Conservation (phyloP, 139 green algal species). For the Gonium pectorale region DNA sequence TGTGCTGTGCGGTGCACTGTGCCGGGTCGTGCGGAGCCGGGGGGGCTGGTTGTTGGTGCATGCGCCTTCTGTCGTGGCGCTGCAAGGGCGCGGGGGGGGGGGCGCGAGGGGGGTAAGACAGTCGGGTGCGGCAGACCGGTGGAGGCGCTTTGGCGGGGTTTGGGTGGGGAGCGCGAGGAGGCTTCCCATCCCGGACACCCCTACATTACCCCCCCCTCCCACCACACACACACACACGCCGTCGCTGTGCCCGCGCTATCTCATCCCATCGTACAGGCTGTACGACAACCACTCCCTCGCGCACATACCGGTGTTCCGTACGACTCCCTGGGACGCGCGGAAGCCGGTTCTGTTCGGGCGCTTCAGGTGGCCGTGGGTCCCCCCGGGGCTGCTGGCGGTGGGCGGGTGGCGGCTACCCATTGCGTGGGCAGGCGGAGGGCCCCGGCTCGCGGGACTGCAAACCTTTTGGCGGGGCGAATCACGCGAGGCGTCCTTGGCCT, state of each 20-base stretch:
- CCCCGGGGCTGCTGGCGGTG: background rate
- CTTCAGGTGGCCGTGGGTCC: too few species aligned
- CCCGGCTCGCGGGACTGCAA: background rate
- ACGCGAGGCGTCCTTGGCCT: background rate
- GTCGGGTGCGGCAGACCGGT: too few species aligned
- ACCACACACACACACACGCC: background rate
- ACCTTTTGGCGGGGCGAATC: background rate
- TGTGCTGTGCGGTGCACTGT: too few species aligned
- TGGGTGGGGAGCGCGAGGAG: too few species aligned
- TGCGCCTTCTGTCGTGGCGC: background rate
- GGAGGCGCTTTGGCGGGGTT: too few species aligned
- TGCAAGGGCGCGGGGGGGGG: background rate
- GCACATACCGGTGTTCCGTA: background rate
- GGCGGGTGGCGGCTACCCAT: background rate
- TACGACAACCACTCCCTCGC: constrained; percentile 32
- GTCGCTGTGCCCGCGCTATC: background rate
- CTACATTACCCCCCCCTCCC: background rate
- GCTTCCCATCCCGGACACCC: background rate
- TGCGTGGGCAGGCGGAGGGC: background rate
- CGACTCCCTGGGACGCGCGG: background rate
- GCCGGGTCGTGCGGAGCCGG: too few species aligned
- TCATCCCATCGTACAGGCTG: background rate
- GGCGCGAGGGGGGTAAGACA: background rate
- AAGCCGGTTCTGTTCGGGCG: constrained; percentile 21
- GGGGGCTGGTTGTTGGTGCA: background rate